Percentiles rank a stretch among this genome's conserved stretches.
Evolutionary conservation across 345 rosid species (phyloP).

Genomic region (Brassica incana): DNA sequence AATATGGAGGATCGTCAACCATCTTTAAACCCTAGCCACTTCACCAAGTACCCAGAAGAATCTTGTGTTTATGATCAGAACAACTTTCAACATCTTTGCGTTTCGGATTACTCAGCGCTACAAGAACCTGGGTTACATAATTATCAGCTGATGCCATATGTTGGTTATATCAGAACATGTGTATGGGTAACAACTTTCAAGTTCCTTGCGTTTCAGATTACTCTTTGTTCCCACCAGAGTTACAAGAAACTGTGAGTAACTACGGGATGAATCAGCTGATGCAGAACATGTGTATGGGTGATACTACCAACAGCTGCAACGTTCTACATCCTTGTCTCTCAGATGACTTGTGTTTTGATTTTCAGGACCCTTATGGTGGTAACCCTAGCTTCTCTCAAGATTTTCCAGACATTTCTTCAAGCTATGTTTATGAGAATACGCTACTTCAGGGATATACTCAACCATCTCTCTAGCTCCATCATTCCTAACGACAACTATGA

Average conservation of each 20-base stretch:
- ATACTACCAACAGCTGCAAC: background rate
- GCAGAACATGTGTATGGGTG: background rate
- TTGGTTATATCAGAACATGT: background rate
- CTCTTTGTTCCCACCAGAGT: background rate
- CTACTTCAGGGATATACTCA: constrained; percentile 2
- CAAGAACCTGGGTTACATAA: background rate
- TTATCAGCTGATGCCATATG: background rate
- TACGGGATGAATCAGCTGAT: background rate
- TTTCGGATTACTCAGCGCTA: background rate
- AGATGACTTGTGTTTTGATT: background rate
- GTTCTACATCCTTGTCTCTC: background rate
- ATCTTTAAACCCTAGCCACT: background rate
- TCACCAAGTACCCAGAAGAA: background rate
- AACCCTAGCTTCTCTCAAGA: constrained; percentile 17
- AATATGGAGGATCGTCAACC: background rate
- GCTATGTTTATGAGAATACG: background rate
- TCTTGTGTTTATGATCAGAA: background rate
- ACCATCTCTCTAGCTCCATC: constrained; percentile 7
- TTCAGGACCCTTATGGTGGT: background rate
- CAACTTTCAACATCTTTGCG: background rate
- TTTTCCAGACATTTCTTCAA: background rate
- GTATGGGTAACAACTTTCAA: background rate
- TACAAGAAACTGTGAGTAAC: background rate
- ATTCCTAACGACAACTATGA: background rate
- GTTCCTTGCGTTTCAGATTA: background rate